Base-by-base conservation (phyloP, 768 basidiomycete species). In the Dendrothele bispora region DNA sequence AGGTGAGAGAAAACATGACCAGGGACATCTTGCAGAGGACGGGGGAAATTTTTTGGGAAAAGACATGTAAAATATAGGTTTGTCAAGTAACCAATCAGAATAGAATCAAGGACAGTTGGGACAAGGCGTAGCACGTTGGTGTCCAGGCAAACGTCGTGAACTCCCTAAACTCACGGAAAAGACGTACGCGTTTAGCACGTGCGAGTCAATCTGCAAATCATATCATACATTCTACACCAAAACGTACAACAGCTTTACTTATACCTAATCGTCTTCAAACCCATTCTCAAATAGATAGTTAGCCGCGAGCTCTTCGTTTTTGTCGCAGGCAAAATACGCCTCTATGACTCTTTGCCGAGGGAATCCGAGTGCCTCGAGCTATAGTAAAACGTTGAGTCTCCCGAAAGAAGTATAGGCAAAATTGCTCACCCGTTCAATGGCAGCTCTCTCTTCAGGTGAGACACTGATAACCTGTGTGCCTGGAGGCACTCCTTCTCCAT, bases 251-350 rank as follows among this genome's bases (percentile, higher is more conserved):
- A 34, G 34, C 40, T 30, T 46, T 18, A 25, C 10, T 37, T 56
- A 67, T n/a, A n/a, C n/a, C n/a, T n/a, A n/a, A n/a, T n/a, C n/a
- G 43, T 79, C 83, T 1, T 82, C 83, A 58, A 83, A 85, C 24
- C 73, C 72, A 46, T 69, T 59, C 56, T 95, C 94, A 54, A 98
- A 95, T 57, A 98, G 66, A 58, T 86, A 95, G 61, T 97, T 97
- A 12, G 95, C 97, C 7, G 97, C 94, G 17, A 95, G 69, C 61
- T 98, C 93, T 69, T 98, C 97, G 61, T 98, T 93, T 78, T 91
- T 93, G 65, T 93, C 97, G 66, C 95, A 98, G 2, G 86, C 89
- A 61, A 95, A 81, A 68, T 90, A 99, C 1, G 97, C 97, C 66
- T 98, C 82, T 28, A 95, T 69, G n/a, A 77, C 95, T 0, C 73